Conservation (phyloP, 257 asterid genomes). For the Marsdenia floribunda region DNA sequence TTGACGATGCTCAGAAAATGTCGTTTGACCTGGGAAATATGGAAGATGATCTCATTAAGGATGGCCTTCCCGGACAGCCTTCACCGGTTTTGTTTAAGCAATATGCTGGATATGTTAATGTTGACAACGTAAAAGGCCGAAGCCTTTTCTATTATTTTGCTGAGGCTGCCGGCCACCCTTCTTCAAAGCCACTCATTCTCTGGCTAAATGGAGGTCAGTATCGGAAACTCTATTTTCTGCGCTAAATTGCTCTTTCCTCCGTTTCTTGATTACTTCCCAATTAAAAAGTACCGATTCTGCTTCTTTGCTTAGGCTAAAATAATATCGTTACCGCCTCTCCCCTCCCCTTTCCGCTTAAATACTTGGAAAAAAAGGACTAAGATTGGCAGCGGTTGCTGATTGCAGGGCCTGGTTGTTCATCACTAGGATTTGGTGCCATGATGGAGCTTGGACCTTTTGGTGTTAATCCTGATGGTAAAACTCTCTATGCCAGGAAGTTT, state of each 20-base stretch:
- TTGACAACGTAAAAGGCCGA: constrained; percentile 24
- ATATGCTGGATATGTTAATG: constrained; percentile 35
- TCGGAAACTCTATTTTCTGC: no score
- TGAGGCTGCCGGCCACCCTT: constrained; percentile 28
- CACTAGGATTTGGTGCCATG: constrained; percentile 41
- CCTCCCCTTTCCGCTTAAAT: neutral
- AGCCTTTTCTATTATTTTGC: constrained; percentile 35
- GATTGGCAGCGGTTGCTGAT: neutral
- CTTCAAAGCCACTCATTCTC: constrained; percentile 33
- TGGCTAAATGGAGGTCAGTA: constrained; percentile 44
- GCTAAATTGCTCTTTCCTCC: neutral
- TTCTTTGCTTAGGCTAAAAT: no score
- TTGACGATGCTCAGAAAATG: neutral
- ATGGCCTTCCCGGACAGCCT: constrained; percentile 45
- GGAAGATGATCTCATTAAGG: constrained; percentile 33
- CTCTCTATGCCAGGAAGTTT: constrained; percentile 31
- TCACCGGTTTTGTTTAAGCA: constrained; percentile 27
- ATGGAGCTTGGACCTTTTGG: constrained; percentile 41
- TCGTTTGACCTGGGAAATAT: constrained; percentile 20
- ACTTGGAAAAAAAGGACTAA: neutral
- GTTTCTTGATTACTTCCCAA: neutral
- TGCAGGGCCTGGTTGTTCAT: constrained; percentile 49
- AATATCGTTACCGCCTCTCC: neutral
- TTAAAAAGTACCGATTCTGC: no score
- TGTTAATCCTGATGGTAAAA: constrained; percentile 36